Conservation (phyloP, 2,329 filamentous ascomycete genomes). For the Eutypella sp. region DNA sequence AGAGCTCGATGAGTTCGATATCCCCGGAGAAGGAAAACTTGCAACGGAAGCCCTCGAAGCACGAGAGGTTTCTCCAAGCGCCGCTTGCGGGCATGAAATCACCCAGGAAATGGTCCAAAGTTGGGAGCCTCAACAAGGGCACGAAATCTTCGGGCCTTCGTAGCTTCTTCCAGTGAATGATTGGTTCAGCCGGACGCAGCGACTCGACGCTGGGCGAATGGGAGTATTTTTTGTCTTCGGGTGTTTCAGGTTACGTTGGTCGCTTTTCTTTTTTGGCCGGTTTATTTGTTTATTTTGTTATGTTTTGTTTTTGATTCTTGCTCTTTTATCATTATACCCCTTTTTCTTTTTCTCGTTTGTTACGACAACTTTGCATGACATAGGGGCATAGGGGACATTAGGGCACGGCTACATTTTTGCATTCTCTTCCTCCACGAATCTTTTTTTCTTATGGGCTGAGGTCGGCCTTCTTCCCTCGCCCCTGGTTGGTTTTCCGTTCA, state of each 20-base stretch:
- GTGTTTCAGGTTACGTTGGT: constrained; percentile 13
- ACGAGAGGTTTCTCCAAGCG: constrained; percentile 14
- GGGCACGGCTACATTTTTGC: too few species aligned
- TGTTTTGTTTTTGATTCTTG: too few species aligned
- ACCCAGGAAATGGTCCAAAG: constrained; percentile 32
- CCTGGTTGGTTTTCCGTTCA: too few species aligned
- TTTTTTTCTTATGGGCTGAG: too few species aligned
- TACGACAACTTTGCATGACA: constrained; percentile 10
- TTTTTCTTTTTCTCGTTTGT: constrained; percentile 5
- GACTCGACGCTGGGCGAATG: background rate
- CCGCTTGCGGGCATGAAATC: constrained; percentile 21
- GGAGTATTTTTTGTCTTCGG: constrained; percentile 10
- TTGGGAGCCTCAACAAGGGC: constrained; percentile 31
- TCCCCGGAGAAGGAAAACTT: constrained; percentile 24
- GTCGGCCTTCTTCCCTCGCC: too few species aligned
- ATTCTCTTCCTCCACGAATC: too few species aligned
- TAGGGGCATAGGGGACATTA: too few species aligned
- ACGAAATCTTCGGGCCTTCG: constrained; percentile 36
- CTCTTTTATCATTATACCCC: constrained; percentile 16
- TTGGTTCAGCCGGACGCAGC: too few species aligned
- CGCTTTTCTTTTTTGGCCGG: constrained; percentile 13
- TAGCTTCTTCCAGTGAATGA: constrained; percentile 37
- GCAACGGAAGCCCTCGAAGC: constrained; percentile 11
- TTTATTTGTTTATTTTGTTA: too few species aligned
- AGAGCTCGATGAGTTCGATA: constrained; percentile 16